Percentiles rank a stretch among this genome's conserved stretches.
phyloP scores from a whole-genome alignment of 169 alveolate genomes.

The Plasmodium yoelii region DNA sequence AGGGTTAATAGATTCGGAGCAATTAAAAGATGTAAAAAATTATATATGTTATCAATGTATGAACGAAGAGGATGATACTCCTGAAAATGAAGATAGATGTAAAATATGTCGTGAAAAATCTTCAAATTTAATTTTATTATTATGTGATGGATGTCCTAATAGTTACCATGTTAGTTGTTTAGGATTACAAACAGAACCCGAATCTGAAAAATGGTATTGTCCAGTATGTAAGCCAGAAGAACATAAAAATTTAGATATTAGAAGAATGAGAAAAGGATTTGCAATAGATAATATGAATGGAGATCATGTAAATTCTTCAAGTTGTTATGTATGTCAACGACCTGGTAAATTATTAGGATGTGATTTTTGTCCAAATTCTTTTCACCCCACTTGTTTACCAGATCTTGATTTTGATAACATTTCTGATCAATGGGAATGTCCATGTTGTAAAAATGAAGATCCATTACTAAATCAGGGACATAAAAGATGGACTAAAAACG shows the following conservation, averaged over 20 bases:
- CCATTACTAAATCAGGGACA: slow-evolving; percentile 92
- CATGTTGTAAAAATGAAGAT: slow-evolving; percentile 92
- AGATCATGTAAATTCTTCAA: slow-evolving; percentile 89
- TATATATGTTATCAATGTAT: slow-evolving; percentile 86
- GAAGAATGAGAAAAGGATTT: slow-evolving; percentile 83
- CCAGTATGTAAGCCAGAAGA: slow-evolving; percentile 92
- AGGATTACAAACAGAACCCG: slow-evolving; percentile 89
- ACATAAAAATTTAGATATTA: slow-evolving; percentile 84
- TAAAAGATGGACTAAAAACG: slow-evolving; percentile 90
- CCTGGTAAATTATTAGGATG: slow-evolving; percentile 92
- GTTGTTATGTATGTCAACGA: slow-evolving; percentile 92
- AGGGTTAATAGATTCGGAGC: slow-evolving; percentile 72
- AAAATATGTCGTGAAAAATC: slow-evolving; percentile 87
- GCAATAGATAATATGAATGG: slow-evolving; percentile 81
- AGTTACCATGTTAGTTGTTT: slow-evolving; percentile 90
- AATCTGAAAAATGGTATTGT: slow-evolving; percentile 91
- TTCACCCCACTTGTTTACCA: slow-evolving; percentile 90
- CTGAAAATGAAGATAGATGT: slow-evolving; percentile 89
- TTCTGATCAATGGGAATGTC: slow-evolving; percentile 93
- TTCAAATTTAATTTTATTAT: slow-evolving; percentile 83
- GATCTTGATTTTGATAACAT: slow-evolving; percentile 89
- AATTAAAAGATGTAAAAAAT: slow-evolving; percentile 79
- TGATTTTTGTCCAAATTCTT: slow-evolving; percentile 92
- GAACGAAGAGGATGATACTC: slow-evolving; percentile 83
- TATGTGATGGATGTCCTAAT: slow-evolving; percentile 94